Evolutionary conservation across 2,329 filamentous ascomycete genomes (phyloP), one percentile per base, ranked within the genome.

Genomic region (Fusarium mexicanum): DNA sequence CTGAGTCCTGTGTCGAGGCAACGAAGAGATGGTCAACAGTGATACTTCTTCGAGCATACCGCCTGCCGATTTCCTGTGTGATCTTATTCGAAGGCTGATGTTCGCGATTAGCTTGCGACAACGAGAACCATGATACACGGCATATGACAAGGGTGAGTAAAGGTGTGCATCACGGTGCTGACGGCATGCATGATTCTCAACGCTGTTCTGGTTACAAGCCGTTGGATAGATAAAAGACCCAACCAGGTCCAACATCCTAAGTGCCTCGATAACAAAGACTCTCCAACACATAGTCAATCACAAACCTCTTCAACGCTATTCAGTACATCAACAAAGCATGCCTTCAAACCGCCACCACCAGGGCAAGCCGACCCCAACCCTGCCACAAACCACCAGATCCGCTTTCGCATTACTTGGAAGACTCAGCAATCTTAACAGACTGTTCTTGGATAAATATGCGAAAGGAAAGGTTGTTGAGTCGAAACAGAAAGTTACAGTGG

Each of bases 1-100:
- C 17, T 16, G 8, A 16, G 12, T 6, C 8, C 2, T 12, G 17
- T 11, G 7, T 37, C 17, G 16, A 53, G 0, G 9, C 17, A 37
- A 20, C 6, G 8, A 16, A 1, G 9, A 16, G 16, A 8, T 10
- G 2, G 1, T 6, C 9, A 11, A 16, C n/a, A 26, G 22, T 37
- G 31, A 53, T 1, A 11, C 6, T 11, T 1, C n/a, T 53, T 24
- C 3, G 4, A 6, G 9, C 4, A 26, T 37, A 20, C 7, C 0
- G 17, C 17, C 6, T 22, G 0, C 0, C 3, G 2, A 12, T 11
- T 20, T 51, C 6, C 3, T 8, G 3, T 2, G 31, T 20, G 31
- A 26, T 53, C 1, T 7, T 6, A 11, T 8, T 2, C 13, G 31
- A 16, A 6, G 1, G 2, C 2, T 22, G 6, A 22, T 22, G 3